Base-by-base conservation (phyloP, 2,329 filamentous ascomycete species). In the Ophiostoma himal-ulmi region DNA sequence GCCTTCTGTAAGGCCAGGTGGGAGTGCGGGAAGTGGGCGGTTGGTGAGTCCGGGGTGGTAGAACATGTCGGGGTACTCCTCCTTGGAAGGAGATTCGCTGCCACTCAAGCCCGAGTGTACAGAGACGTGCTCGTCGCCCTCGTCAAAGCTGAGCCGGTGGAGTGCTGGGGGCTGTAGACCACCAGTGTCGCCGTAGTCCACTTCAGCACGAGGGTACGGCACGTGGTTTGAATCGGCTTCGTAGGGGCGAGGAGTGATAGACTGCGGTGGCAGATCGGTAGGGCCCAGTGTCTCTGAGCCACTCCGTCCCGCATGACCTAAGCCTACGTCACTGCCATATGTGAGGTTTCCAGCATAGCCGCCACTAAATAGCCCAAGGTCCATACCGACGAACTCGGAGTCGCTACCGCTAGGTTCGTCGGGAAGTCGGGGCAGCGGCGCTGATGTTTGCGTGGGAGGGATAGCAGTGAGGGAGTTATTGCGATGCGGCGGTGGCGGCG, bases 111-210 rank as follows among this genome's bases (percentile, higher is more conserved):
- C 85, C 8, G 85, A 83, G 77, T 86, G 79, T 65, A 89, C 74
- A 1, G 85, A 88, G 22, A 85, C 84, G 17, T 83, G 85, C 78
- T 98, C 95, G 75, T 97, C 95, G 1, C 92, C 94, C 77, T 97
- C 93, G 75, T 98, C 94, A 75, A 95, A 97, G 79, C 93, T 97
- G 75, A 93, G 83, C 72, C 93, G 87, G 74, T 93, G 86, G 7
- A 83, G 84, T 68, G 84, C 88, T 1, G 94, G 93, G 71, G 91
- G 87, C 73, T 93, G 89, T 37, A 97, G 80, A 1, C 95, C 95
- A 57, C 94, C 95, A n/a, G 93, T 97, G 8, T 92, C 94, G 68
- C 88, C 91, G 66, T 92, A 93, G 78, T 98, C 94, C 68, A 97
- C 90, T 69, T 91, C 86, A 6, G 91, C 92, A 70, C 88, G 84